phyloP scores from a whole-genome alignment of 441 rosid genomes.

The Bocquillonia castaneifolia region DNA sequence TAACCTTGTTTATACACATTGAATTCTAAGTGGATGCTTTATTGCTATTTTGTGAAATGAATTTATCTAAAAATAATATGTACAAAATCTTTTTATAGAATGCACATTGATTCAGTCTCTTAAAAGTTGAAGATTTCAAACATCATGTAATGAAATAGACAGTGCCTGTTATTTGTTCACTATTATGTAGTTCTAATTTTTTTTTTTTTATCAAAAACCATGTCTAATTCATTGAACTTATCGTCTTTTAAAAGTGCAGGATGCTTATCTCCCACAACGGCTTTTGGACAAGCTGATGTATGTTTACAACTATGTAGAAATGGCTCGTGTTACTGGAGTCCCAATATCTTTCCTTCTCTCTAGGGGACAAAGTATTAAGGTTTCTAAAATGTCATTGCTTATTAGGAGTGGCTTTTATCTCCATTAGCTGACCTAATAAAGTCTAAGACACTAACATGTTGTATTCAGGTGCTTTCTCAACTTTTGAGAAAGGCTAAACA shows the following conservation, averaged over 20 bases:
- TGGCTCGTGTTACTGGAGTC: constrained; percentile 99
- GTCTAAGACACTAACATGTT: constrained; percentile 3
- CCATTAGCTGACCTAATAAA: constrained; percentile 6
- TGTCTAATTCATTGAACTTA: constrained; percentile 10
- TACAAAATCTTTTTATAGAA: not conserved
- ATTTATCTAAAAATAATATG: not conserved
- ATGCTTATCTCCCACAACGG: constrained; percentile 98
- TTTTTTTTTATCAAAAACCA: not conserved
- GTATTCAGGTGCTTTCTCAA: constrained; percentile 90
- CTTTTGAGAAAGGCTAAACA: constrained; percentile 93
- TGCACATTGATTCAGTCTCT: not conserved
- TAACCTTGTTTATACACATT: not conserved
- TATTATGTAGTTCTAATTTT: not conserved
- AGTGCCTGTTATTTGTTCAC: not conserved
- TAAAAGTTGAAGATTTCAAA: not conserved
- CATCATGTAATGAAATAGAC: not conserved
- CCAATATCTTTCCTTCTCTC: constrained; percentile 96
- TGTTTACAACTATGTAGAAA: constrained; percentile 92
- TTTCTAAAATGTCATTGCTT: constrained; percentile 10
- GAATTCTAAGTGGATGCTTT: not conserved
- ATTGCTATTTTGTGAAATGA: not conserved
- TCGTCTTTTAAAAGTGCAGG: constrained; percentile 47
- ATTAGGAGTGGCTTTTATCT: constrained; percentile 21
- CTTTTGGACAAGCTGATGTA: constrained; percentile 93
- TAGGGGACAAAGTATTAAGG: constrained; percentile 99